Evolutionary conservation across 805 yeast genomes (phyloP), one percentile per base, ranked within the genome.

Genomic region (Kuraishia hungarica): DNA sequence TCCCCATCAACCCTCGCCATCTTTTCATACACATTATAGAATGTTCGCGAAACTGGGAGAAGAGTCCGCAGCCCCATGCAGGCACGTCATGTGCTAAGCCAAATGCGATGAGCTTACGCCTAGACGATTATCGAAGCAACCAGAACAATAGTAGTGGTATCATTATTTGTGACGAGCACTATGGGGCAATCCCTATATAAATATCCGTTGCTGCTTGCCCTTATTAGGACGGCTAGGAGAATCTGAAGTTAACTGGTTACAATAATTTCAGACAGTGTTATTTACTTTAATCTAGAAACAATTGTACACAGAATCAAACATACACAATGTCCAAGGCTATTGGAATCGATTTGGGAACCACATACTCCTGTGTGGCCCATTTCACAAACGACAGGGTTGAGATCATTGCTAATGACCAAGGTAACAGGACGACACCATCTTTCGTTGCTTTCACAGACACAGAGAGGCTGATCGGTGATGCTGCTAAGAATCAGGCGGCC

Each of bases 361-460:
- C 96, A 58, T 90, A 89, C 79, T 89, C 96, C 53, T 90, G 97
- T 83, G 97, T 91, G 58, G 97, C 96, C 66, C 94, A 89, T 69
- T 90, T 89, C 79, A 80, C 90, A 65, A 87, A 87, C 67, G 94
- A 92, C 62, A 81, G 87, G 69, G 97, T 92, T 55, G 97, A 91
- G 74, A 91, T 91, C 73, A 89, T 91, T 70, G 96, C 97, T 67
- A 92, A 92, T 72, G 97, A 92, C 75, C 97, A 92, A 79, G 97
- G 97, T 84, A 91, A 92, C 84, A 88, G 97, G 80, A 91, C 92
- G 55, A 92, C 97, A 53, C 97, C 97, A 56, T 92, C 97, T 24
- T 92, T 87, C 70, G 97, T 92, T 55, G 97, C 97, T 50, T 91
- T 91, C 80, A 89, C 96, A 52, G 94, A 87, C 64, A 82, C 87